Percentiles rank a stretch among this genome's conserved stretches.
Conservation (phyloP, 2,329 filamentous ascomycete genomes). For the Aspergillus ustus region DNA sequence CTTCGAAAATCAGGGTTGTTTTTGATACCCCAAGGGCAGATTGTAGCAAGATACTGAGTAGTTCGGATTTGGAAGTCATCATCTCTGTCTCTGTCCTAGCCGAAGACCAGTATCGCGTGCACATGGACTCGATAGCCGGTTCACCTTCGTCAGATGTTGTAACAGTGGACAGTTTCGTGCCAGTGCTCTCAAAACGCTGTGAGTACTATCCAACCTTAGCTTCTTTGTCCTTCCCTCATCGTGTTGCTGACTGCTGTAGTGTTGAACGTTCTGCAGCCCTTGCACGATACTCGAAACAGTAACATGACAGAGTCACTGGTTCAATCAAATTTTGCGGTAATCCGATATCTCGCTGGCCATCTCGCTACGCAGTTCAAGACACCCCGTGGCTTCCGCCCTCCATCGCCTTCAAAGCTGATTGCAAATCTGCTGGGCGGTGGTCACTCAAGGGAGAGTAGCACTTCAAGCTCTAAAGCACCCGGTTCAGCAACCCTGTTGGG, state of each 20-base stretch:
- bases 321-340: slow-evolving; percentile 75
- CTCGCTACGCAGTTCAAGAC: slow-evolving; percentile 65
- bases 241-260: slow-evolving; percentile 53
- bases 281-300: slow-evolving; percentile 64
- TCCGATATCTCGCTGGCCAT: slow-evolving; percentile 70
- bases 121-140: slow-evolving; percentile 69
- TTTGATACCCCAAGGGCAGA: slow-evolving; percentile 40
- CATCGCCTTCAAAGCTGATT: slow-evolving; percentile 89
- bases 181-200: slow-evolving; percentile 76
- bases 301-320: slow-evolving; percentile 66
- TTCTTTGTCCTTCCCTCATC: slow-evolving; percentile 2
- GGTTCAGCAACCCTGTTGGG: slow-evolving; percentile 44
- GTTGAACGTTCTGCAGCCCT: slow-evolving; percentile 70
- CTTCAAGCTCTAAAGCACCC: slow-evolving; percentile 40
- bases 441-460: slow-evolving; percentile 33
- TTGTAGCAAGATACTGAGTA: slow-evolving; percentile 35
- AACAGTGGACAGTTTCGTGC: slow-evolving; percentile 71
- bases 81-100: slow-evolving; percentile 73
- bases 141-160: slow-evolving; percentile 76
- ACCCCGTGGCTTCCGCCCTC: slow-evolving; percentile 68
- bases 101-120: slow-evolving; percentile 61
- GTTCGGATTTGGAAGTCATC: slow-evolving; percentile 50
- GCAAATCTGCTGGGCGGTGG: slow-evolving; percentile 77
- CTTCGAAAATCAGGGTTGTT: slow-evolving; percentile 42
- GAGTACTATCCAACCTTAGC: slow-evolving; percentile 41